These are phyloP conservation scores for Lentinula sp. DNA, from an alignment of 768 basidiomycete species.

Conservation along the genomic window DNA sequence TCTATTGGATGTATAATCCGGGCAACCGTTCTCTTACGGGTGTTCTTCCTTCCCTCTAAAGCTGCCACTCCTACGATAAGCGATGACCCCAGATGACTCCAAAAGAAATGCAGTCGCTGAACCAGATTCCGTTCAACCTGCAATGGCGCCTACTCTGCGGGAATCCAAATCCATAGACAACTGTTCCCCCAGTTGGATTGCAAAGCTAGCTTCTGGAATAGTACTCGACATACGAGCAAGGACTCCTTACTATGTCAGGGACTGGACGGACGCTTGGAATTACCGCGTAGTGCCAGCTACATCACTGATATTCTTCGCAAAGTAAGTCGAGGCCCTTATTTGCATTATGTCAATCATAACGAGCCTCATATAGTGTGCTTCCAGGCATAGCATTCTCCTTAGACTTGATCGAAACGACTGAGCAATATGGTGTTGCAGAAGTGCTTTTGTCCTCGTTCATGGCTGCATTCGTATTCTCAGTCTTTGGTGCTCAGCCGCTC, in stretches of 20 bases:
- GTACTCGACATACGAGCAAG: constrained; percentile 63
- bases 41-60: background rate
- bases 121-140: background rate
- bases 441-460: constrained; percentile 81
- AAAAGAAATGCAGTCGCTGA: background rate
- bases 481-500: constrained; percentile 86
- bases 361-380: constrained; percentile 47
- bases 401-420: constrained; percentile 87
- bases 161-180: background rate
- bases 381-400: constrained; percentile 91
- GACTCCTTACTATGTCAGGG: constrained; percentile 73
- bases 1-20: background rate
- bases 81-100: background rate
- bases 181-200: constrained; percentile 13
- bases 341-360: constrained; percentile 12
- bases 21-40: background rate
- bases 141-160: background rate
- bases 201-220: constrained; percentile 54
- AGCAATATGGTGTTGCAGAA: constrained; percentile 86
- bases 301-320: constrained; percentile 79
- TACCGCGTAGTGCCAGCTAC: constrained; percentile 88
- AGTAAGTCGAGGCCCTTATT: constrained; percentile 36
- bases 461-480: constrained; percentile 82
- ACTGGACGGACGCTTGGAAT: constrained; percentile 92
- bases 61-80: background rate